Percentiles rank a stretch among this genome's conserved stretches.
phyloP scores from a whole-genome alignment of 2,329 filamentous ascomycete species.

The Trichoderma sp. region DNA sequence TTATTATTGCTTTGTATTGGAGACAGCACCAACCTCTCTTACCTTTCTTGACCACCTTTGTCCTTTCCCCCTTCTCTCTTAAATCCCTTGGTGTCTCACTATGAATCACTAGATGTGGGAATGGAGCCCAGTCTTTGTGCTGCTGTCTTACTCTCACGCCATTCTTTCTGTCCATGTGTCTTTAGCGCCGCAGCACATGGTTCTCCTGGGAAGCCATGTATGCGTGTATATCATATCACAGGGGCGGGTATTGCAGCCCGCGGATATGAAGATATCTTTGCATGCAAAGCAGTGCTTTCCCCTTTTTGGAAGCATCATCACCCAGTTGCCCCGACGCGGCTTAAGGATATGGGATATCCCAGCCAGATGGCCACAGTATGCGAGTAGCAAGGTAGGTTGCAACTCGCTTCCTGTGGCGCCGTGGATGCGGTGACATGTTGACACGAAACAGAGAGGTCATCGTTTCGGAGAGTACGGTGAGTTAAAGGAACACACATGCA shows the following conservation, averaged over 20 bases:
- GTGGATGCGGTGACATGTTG: slow-evolving; percentile 23
- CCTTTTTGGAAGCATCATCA: not conserved
- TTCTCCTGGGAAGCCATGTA: not conserved
- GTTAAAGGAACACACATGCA: not conserved
- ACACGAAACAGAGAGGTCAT: slow-evolving; percentile 10
- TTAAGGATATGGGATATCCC: not conserved
- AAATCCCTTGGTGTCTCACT: slow-evolving; percentile 13
- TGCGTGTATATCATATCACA: not conserved
- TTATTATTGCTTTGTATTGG: not conserved
- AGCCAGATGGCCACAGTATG: not conserved
- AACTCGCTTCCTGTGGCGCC: slow-evolving; percentile 27
- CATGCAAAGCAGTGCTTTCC: not conserved
- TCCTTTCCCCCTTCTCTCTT: not conserved
- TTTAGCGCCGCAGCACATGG: slow-evolving; percentile 27
- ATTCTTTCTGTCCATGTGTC: slow-evolving; percentile 15
- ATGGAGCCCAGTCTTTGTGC: slow-evolving; percentile 8
- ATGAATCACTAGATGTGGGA: slow-evolving; percentile 15
- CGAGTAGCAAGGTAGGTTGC: not conserved
- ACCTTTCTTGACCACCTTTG: not conserved
- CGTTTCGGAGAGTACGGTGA: not conserved
- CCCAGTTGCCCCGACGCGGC: too few relatives aligned
- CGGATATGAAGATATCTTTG: not conserved
- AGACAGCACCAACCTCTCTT: not conserved
- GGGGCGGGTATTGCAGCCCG: not conserved
- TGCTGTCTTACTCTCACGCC: slow-evolving; percentile 17